A percentile compares a stretch with the other conserved stretches of the same genome.
Evolutionary conservation across 441 rosid species (phyloP).

Genomic region (Croton laevigatus): DNA sequence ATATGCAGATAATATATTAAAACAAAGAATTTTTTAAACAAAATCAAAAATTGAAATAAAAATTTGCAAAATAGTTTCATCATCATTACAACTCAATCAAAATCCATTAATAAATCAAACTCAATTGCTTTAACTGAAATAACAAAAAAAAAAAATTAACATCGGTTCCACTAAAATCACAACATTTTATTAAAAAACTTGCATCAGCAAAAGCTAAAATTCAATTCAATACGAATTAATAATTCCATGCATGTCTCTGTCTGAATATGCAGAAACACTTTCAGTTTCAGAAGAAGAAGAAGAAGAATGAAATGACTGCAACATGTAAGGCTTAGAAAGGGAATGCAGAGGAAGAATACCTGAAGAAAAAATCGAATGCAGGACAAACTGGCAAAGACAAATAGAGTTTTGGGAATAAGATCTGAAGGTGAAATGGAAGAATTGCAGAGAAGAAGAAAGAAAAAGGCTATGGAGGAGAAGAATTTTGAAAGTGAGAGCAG

Average conservation of each 20-base stretch:
- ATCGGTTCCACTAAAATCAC: no score
- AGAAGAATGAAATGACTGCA: background rate
- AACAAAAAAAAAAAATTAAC: background rate
- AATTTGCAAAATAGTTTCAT: background rate
- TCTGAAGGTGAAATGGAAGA: no score
- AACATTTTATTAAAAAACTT: background rate
- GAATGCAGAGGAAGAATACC: no score
- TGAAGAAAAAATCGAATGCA: no score
- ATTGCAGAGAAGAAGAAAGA: background rate
- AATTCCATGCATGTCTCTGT: background rate
- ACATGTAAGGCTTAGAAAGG: no score
- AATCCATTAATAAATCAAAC: background rate
- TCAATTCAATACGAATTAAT: background rate
- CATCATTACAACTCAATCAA: background rate
- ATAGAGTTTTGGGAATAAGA: no score
- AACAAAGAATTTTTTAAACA: background rate
- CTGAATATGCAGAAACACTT: no score
- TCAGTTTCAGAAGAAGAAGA: background rate
- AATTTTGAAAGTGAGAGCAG: slow-evolving; percentile 8
- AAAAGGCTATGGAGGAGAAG: background rate
- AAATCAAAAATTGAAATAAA: background rate
- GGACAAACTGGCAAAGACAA: no score
- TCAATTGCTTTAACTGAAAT: background rate
- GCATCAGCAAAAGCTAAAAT: background rate
- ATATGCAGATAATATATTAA: no score